Conservation (phyloP, 495 filamentous ascomycete genomes). For the Aspergillus leporis region DNA sequence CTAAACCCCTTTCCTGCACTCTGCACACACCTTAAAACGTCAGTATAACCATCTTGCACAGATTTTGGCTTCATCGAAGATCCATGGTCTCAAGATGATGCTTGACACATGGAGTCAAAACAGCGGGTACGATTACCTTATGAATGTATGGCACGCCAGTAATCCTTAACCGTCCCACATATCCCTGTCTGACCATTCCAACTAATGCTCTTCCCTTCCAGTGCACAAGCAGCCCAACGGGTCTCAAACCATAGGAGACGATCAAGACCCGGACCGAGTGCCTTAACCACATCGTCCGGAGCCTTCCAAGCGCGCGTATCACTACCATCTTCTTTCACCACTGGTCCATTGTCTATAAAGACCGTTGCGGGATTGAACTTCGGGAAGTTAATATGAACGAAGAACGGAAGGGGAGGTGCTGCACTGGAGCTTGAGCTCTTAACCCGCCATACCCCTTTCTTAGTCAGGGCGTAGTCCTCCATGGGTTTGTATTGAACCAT, state of each 20-base stretch:
- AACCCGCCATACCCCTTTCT: constrained; percentile 20
- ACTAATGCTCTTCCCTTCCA: constrained; percentile 16
- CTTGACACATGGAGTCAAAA: no score
- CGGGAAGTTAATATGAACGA: constrained; percentile 48
- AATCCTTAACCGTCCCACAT: constrained; percentile 13
- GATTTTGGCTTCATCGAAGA: no score
- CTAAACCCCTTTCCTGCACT: no score
- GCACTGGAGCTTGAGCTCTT: constrained; percentile 18
- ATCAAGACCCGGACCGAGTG: constrained; percentile 37
- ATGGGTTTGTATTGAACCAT: constrained; percentile 43
- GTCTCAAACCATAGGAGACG: constrained; percentile 34
- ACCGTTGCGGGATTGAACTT: constrained; percentile 42
- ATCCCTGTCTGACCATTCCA: constrained; percentile 15
- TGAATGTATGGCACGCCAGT: constrained; percentile 17
- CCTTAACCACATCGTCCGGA: constrained; percentile 21
- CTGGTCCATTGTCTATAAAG: constrained; percentile 15
- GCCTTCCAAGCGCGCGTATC: constrained; percentile 24
- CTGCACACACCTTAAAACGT: no score
- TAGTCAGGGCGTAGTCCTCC: constrained; percentile 31
- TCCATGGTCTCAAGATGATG: no score
- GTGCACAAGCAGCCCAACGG: constrained; percentile 25
- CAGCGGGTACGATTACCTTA: no score
- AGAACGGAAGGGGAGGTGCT: constrained; percentile 31
- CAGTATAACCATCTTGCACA: no score
- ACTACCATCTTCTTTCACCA: constrained; percentile 13